A percentile compares a stretch with the other conserved stretches of the same genome.
These are phyloP conservation scores for Staphylotrichum tortipilum DNA, from an alignment of 495 filamentous ascomycete genomes.

Conservation along the genomic window DNA sequence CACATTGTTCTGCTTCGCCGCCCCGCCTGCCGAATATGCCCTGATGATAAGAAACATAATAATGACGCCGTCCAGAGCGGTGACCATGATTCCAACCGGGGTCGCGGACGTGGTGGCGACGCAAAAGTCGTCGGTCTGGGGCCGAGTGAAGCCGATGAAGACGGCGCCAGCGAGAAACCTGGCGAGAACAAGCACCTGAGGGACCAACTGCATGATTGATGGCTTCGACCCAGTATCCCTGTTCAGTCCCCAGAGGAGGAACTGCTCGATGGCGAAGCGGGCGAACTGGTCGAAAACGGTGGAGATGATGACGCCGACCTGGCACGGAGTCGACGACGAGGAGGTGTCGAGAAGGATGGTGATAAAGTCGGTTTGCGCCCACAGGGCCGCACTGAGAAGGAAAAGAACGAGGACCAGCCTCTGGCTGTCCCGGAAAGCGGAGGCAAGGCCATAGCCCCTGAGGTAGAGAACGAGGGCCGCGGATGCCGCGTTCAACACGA, in stretches of 20 bases:
- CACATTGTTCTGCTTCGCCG: conserved; percentile 12
- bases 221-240: conserved; percentile 25
- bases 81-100: conserved; percentile 35
- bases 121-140: conserved; percentile 43
- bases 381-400: conserved; percentile 41
- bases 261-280: conserved; percentile 42
- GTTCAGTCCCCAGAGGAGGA: conserved; percentile 41
- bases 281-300: conserved; percentile 46
- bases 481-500: conserved; percentile 44
- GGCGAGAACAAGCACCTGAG: conserved; percentile 35
- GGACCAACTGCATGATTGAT: conserved; percentile 20
- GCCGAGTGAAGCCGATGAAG: conserved; percentile 41
- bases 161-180: conserved; percentile 41
- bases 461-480: conserved; percentile 43
- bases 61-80: conserved; percentile 39
- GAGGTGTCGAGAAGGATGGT: conserved; percentile 35
- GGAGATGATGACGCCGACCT: conserved; percentile 40
- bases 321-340: conserved; percentile 36
- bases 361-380: conserved; percentile 44
- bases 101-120: conserved; percentile 36
- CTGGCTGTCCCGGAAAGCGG: conserved; percentile 48
- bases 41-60: conserved; percentile 31
- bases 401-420: conserved; percentile 55
- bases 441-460: conserved; percentile 37
- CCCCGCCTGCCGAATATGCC: conserved; percentile 25